phyloP scores from a whole-genome alignment of 345 rosid genomes.

The Brassica juncea region DNA sequence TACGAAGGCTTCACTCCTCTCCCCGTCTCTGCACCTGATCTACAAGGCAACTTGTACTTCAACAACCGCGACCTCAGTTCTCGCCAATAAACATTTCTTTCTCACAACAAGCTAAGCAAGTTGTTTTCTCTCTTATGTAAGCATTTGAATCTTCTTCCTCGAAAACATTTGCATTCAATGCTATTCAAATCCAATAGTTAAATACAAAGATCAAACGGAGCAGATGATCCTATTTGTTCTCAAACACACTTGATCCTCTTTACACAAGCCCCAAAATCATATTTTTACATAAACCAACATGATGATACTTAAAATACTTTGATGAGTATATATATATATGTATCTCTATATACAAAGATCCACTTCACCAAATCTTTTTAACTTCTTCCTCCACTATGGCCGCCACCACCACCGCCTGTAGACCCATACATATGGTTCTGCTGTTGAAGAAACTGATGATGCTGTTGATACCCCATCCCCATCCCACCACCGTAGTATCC shows the following conservation, averaged over 20 bases:
- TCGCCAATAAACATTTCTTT: conserved; percentile 6
- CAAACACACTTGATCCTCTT: conserved; percentile 31
- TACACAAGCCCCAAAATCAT: conserved; percentile 38
- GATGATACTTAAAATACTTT: conserved; percentile 13
- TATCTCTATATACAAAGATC: conserved; percentile 34
- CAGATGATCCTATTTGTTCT: conserved; percentile 24
- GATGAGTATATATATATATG: conserved; percentile 22
- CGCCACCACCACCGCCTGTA: conserved; percentile 8
- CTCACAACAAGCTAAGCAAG: neutral
- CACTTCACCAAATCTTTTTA: conserved; percentile 23
- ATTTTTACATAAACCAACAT: conserved; percentile 26
- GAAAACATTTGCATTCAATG: conserved; percentile 18
- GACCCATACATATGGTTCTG: conserved; percentile 33
- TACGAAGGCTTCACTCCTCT: conserved; percentile 45
- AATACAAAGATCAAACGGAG: conserved; percentile 13
- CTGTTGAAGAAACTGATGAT: conserved; percentile 43
- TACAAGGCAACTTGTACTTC: conserved; percentile 38
- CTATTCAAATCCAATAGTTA: conserved; percentile 25
- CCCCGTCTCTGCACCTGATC: conserved; percentile 32
- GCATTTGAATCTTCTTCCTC: neutral
- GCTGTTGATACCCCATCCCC: conserved; percentile 42
- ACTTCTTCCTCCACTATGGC: conserved; percentile 32
- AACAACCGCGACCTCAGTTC: conserved; percentile 39
- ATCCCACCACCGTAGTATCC: conserved; percentile 40
- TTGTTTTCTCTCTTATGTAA: conserved; percentile 21